Conservation (phyloP, 129 eudicot genomes). For the Helichrysum umbraculigerum region DNA sequence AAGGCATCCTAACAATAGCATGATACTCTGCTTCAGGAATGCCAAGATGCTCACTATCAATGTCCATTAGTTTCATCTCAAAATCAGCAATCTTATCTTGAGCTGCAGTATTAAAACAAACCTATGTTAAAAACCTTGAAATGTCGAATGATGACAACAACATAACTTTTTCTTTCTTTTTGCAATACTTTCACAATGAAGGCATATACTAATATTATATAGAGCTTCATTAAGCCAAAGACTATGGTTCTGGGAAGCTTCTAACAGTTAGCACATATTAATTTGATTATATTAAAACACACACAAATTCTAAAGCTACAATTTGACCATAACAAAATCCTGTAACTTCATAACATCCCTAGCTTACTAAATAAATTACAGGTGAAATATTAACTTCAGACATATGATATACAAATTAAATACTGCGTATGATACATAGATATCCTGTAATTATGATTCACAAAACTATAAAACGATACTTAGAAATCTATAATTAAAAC, state of each 20-base stretch:
- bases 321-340: too few species aligned
- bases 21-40: conserved; percentile 93
- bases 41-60: conserved; percentile 92
- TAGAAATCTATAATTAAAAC: too few species aligned
- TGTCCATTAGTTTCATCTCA: conserved; percentile 94
- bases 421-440: too few species aligned
- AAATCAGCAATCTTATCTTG: conserved; percentile 88
- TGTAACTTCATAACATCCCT: too few species aligned
- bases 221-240: not conserved
- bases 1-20: conserved; percentile 90
- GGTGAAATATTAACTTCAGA: too few species aligned
- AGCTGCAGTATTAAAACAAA: conserved; percentile 35
- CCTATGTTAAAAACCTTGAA: not conserved
- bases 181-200: too few species aligned
- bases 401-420: not conserved
- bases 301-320: not conserved
- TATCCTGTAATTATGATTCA: too few species aligned
- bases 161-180: not conserved
- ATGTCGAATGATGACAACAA: not conserved
- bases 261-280: not conserved
- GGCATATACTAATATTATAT: not conserved
- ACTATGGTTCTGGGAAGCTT: not conserved
- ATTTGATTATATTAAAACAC: too few species aligned
- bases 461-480: too few species aligned
- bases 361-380: too few species aligned